Base-by-base conservation (phyloP, 805 yeast species). In the Cyberlindnera xishuangbannaensis region DNA sequence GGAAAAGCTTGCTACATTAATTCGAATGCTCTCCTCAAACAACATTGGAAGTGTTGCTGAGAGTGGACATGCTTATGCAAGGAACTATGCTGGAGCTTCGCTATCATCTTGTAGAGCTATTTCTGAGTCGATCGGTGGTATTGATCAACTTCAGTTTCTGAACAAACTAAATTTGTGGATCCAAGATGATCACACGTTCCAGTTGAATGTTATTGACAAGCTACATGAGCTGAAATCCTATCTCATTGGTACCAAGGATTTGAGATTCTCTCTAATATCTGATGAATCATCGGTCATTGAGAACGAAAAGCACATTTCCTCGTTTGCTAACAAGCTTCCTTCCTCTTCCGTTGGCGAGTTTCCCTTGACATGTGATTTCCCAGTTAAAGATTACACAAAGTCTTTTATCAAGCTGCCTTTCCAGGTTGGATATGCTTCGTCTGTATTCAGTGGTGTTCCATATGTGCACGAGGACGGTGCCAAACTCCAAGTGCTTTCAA, bases 11-110 rank as follows among this genome's bases (percentile, higher is more conserved):
- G 66, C 74, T 37, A 75, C 83, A 1, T 64, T 92, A 50, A 74
- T 92, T 26, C 82, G 82, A 49, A 72, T 80, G 25, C 56, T 81
- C 48, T 81, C 83, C 0, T 78, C 87, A 21, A 88, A 85, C 47
- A 83, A 84, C 50, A 64, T 85, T 37, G 78, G 88, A 48, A 65
- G 72, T 6, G 76, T 92, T 32, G 88, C 95, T 8, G 92, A 88
- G 37, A 66, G 82, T 36, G 98, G 98, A 1, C 97, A 92, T 53
- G 63, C 79, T 2, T 88, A 72, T 58, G 95, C 97, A 3, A 70
- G 76, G 45, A 65, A 76, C 5, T 72, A 64, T 47, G 78, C 95
- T 2, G 65, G 74, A 16, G 70, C 95, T 1, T 68, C 72, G 18
- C 57, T 86, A 4, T 76, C 86, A 2, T 61, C 71, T 1, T 66